phyloP scores from a whole-genome alignment of 2,329 filamentous ascomycete genomes.

The Fusarium caatingaense region DNA sequence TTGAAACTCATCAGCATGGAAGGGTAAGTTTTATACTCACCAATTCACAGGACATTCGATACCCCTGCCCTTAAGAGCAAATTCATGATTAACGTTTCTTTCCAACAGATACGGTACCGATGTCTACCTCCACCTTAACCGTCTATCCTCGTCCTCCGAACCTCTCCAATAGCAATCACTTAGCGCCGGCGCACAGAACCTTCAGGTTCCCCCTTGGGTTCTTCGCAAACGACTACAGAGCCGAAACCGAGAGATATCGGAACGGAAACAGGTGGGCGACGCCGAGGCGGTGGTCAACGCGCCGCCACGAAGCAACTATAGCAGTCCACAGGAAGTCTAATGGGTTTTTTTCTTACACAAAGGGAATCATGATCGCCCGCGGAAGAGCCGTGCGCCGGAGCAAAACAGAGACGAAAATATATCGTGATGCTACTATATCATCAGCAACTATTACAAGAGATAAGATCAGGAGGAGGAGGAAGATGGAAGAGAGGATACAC shows the following conservation, averaged over 20 bases:
- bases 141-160: slow-evolving; percentile 93
- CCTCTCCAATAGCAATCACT: slow-evolving; percentile 93
- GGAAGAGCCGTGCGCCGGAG: slow-evolving; percentile 41
- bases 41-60: slow-evolving; percentile 1
- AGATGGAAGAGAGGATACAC: background rate
- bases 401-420: slow-evolving; percentile 37
- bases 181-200: slow-evolving; percentile 51
- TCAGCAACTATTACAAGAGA: slow-evolving; percentile 28
- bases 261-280: slow-evolving; percentile 91
- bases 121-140: slow-evolving; percentile 97
- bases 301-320: slow-evolving; percentile 52
- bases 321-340: slow-evolving; percentile 47
- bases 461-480: slow-evolving; percentile 15
- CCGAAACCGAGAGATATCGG: slow-evolving; percentile 76
- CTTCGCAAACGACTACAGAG: slow-evolving; percentile 74
- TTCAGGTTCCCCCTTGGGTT: slow-evolving; percentile 49
- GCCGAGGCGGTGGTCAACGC: slow-evolving; percentile 79
- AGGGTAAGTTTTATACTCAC: slow-evolving; percentile 71
- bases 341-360: slow-evolving; percentile 42
- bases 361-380: slow-evolving; percentile 42
- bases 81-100: slow-evolving; percentile 26
- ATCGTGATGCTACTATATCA: slow-evolving; percentile 28
- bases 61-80: background rate
- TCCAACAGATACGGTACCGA: slow-evolving; percentile 88
- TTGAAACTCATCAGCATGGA: slow-evolving; percentile 99